These are phyloP conservation scores for Vigna trinervia DNA, from an alignment of 306 rosid species.

Conservation along the genomic window DNA sequence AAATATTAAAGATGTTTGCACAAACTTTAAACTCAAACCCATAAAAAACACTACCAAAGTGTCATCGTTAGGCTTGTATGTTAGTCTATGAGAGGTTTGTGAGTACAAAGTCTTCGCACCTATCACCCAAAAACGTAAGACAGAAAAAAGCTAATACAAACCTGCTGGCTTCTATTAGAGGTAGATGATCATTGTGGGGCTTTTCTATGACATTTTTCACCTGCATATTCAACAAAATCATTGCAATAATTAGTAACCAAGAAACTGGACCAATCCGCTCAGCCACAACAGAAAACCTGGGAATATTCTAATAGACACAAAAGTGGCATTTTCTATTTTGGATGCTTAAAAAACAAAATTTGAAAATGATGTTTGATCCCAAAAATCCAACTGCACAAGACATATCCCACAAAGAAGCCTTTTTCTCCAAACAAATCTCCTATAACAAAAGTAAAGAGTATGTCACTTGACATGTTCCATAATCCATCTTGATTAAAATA, in stretches of 20 bases:
- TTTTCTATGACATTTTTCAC: constrained; percentile 97
- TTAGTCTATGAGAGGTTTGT: constrained; percentile 4
- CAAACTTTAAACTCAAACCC: constrained; percentile 8
- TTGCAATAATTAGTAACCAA: constrained; percentile 22
- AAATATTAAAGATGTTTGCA: constrained; percentile 12
- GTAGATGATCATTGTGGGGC: constrained; percentile 94
- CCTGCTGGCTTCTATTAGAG: constrained; percentile 99
- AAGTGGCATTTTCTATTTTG: not conserved
- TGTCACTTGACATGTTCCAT: too few relatives aligned
- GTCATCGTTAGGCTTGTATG: constrained; percentile 21
- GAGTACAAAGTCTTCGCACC: constrained; percentile 18
- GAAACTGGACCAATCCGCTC: not conserved
- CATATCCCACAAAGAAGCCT: too few relatives aligned
- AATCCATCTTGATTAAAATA: too few relatives aligned
- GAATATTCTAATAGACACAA: not conserved
- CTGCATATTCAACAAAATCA: constrained; percentile 62
- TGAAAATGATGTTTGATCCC: not conserved
- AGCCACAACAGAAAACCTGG: not conserved
- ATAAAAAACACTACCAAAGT: not conserved
- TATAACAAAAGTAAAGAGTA: too few relatives aligned
- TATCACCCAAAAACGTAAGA: constrained; percentile 22
- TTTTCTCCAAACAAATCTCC: too few relatives aligned
- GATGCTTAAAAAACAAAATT: not conserved
- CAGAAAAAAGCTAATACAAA: constrained; percentile 45
- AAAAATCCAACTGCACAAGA: not conserved